phyloP scores from a whole-genome alignment of 805 yeast species.

The Candida vartiovaarae region DNA sequence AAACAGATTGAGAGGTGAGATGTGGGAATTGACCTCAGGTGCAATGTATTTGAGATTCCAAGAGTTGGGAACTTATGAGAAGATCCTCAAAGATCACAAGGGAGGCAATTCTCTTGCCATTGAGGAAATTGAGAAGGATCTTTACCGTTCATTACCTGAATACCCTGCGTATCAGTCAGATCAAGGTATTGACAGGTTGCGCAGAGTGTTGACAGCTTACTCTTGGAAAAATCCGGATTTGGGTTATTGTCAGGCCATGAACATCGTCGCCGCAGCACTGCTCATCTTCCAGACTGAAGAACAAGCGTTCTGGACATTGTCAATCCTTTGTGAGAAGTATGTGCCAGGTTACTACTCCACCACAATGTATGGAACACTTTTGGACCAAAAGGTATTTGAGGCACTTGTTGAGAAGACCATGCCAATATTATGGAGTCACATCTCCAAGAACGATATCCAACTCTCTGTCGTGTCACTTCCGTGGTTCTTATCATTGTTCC shows the following conservation, averaged over 20 bases:
- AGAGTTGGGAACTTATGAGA: slow-evolving; percentile 51
- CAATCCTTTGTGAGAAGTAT: slow-evolving; percentile 70
- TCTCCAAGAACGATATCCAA: slow-evolving; percentile 75
- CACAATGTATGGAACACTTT: slow-evolving; percentile 94
- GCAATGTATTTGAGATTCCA: slow-evolving; percentile 68
- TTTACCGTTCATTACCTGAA: slow-evolving; percentile 91
- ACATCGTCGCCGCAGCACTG: slow-evolving; percentile 77
- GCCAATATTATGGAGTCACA: slow-evolving; percentile 85
- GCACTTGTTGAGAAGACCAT: slow-evolving; percentile 80
- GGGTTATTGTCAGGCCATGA: slow-evolving; percentile 99
- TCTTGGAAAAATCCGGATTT: slow-evolving; percentile 96
- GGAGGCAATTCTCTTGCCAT: slow-evolving; percentile 74
- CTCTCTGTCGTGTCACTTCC: slow-evolving; percentile 89
- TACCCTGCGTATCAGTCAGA: slow-evolving; percentile 85
- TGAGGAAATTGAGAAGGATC: slow-evolving; percentile 94
- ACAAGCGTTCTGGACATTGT: slow-evolving; percentile 93
- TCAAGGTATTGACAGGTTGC: slow-evolving; percentile 77
- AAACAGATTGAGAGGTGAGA: slow-evolving; percentile 88
- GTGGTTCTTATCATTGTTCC: slow-evolving; percentile 88
- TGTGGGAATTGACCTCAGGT: slow-evolving; percentile 92
- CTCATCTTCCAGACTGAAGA: slow-evolving; percentile 88
- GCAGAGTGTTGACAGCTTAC: slow-evolving; percentile 88
- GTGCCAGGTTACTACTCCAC: slow-evolving; percentile 95
- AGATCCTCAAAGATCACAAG: slow-evolving; percentile 50
- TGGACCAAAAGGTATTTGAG: slow-evolving; percentile 93